These are phyloP conservation scores for Peronospora destructor DNA, from an alignment of 352 stramenopile species.

Conservation along the genomic window DNA sequence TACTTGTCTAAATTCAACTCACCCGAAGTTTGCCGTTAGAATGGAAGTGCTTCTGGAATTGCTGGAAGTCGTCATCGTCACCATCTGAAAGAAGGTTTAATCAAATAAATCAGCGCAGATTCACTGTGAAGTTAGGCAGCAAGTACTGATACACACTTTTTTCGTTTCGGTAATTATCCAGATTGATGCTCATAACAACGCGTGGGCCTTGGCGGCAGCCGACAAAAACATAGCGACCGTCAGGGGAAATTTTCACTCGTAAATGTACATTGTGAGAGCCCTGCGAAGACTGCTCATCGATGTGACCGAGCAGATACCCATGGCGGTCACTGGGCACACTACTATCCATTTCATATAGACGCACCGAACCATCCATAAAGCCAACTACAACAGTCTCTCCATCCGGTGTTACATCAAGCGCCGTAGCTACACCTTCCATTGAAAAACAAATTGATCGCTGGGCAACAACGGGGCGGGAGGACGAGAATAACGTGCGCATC, in stretches of 20 bases:
- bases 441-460: slow-evolving; percentile 79
- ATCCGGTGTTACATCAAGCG: slow-evolving; percentile 67
- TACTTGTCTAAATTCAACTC: slow-evolving; percentile 3
- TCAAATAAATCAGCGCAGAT: background rate
- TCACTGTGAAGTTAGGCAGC: background rate
- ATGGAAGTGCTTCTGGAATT: slow-evolving; percentile 74
- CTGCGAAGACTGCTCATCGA: slow-evolving; percentile 68
- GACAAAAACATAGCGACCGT: slow-evolving; percentile 79
- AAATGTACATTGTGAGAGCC: slow-evolving; percentile 44
- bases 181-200: slow-evolving; percentile 76
- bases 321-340: slow-evolving; percentile 73
- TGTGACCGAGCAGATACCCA: slow-evolving; percentile 70
- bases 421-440: slow-evolving; percentile 63
- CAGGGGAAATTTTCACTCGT: slow-evolving; percentile 68
- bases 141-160: slow-evolving; percentile 44
- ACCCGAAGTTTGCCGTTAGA: slow-evolving; percentile 53
- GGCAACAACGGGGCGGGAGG: slow-evolving; percentile 32
- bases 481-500: slow-evolving; percentile 45
- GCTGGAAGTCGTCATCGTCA: slow-evolving; percentile 72
- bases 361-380: slow-evolving; percentile 71
- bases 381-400: slow-evolving; percentile 78
- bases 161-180: slow-evolving; percentile 74
- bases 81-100: slow-evolving; percentile 35
- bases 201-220: slow-evolving; percentile 57
- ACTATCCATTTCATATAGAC: slow-evolving; percentile 82